These are phyloP conservation scores for Cryptosporidium sp. DNA, from an alignment of 169 alveolate genomes.

Conservation along the genomic window DNA sequence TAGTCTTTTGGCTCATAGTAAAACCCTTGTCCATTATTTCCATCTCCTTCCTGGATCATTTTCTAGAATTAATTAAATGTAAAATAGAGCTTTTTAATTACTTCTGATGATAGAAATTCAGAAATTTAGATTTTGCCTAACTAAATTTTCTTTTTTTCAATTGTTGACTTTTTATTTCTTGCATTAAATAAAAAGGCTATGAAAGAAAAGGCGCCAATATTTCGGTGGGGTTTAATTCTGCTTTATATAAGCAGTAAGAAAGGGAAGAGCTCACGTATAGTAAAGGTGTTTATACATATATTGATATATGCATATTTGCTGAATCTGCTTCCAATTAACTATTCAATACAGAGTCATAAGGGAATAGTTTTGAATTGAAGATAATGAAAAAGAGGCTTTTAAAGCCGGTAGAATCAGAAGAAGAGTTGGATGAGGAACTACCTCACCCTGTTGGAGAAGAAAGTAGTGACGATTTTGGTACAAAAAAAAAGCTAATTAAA, in stretches of 20 bases:
- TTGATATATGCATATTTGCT: not conserved
- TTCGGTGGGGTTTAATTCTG: not conserved
- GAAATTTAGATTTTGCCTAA: not conserved
- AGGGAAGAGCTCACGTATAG: not conserved
- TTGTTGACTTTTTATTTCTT: not conserved
- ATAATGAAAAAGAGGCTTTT: constrained; percentile 14
- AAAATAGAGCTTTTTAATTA: too few species aligned
- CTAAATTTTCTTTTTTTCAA: not conserved
- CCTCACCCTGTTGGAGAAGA: not conserved
- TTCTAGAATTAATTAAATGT: not conserved
- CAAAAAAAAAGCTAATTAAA: not conserved
- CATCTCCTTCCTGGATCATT: constrained; percentile 61
- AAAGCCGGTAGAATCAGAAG: constrained; percentile 7
- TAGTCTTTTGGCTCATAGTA: constrained; percentile 37
- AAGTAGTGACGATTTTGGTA: not conserved
- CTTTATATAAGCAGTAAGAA: not conserved
- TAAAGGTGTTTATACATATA: not conserved
- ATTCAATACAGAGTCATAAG: not conserved
- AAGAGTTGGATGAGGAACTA: constrained; percentile 2
- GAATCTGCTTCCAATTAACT: not conserved
- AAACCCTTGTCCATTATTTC: constrained; percentile 58
- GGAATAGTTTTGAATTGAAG: not conserved
- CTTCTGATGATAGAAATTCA: not conserved
- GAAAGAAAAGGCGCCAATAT: not conserved
- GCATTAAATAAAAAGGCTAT: not conserved